A percentile compares a stretch with the other conserved stretches of the same genome.
phyloP scores from a whole-genome alignment of 768 basidiomycete species.

The Xerocomellus chrysenteron region DNA sequence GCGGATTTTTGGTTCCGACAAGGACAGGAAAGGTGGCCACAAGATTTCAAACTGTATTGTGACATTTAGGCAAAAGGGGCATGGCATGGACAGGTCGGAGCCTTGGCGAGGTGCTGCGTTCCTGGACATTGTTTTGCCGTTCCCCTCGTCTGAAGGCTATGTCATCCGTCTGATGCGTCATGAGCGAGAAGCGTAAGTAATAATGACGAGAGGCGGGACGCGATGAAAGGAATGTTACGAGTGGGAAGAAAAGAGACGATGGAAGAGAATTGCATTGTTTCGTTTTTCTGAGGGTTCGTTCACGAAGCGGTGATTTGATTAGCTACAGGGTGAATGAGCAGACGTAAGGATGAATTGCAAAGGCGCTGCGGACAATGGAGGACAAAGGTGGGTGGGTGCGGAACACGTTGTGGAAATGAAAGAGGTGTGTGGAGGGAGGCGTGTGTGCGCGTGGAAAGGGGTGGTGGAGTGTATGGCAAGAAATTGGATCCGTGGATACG shows the following conservation, averaged over 20 bases:
- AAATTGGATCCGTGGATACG: slow-evolving; percentile 6
- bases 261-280: slow-evolving; percentile 5
- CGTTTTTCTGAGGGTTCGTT: neutral
- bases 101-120: slow-evolving; percentile 1
- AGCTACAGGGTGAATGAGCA: slow-evolving; percentile 1
- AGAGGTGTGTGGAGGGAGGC: slow-evolving; percentile 1
- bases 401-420: slow-evolving; percentile 25
- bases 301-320: slow-evolving; percentile 9
- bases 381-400: slow-evolving; percentile 1
- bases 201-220: slow-evolving; percentile 10
- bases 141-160: neutral
- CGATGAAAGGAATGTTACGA: neutral
- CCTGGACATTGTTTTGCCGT: slow-evolving; percentile 12
- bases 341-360: slow-evolving; percentile 19
- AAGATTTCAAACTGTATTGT: neutral
- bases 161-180: slow-evolving; percentile 2
- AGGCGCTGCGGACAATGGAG: slow-evolving; percentile 18
- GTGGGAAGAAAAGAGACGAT: neutral
- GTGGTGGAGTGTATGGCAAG: neutral
- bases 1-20: too few species aligned
- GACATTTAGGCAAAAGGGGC: neutral
- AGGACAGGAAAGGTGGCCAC: too few species aligned
- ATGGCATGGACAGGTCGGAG: neutral
- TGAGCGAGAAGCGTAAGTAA: slow-evolving; percentile 7
- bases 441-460: slow-evolving; percentile 8